A percentile compares a stretch with the other conserved stretches of the same genome.
Evolutionary conservation across 2,329 filamentous ascomycete species (phyloP).

Genomic region (Didymella exigua): DNA sequence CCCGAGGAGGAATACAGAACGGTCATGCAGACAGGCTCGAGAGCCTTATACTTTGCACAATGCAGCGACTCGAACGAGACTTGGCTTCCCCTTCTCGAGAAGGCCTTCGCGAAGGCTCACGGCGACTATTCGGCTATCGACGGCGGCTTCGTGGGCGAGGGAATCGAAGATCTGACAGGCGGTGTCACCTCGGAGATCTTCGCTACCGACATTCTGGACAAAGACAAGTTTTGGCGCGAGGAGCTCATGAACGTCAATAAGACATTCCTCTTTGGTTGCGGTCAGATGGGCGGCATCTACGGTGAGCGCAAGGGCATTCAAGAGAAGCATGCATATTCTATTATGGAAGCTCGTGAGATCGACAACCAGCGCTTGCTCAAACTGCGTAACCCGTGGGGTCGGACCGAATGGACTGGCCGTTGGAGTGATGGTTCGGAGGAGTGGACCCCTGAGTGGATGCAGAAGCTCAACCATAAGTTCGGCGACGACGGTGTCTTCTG

Average conservation of each 20-base stretch:
- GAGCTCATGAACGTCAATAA: constrained; percentile 81
- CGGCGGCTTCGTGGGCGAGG: constrained; percentile 72
- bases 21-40: constrained; percentile 75
- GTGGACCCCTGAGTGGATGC: constrained; percentile 81
- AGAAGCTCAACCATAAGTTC: constrained; percentile 73
- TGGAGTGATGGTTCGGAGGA: constrained; percentile 85
- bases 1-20: constrained; percentile 71
- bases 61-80: constrained; percentile 79
- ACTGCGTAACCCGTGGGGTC: constrained; percentile 78
- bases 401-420: constrained; percentile 77
- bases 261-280: constrained; percentile 79
- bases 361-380: constrained; percentile 59
- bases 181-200: constrained; percentile 73
- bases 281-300: constrained; percentile 67
- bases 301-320: constrained; percentile 58
- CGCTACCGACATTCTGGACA: constrained; percentile 74
- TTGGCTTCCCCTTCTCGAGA: constrained; percentile 80
- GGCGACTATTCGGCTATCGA: constrained; percentile 78
- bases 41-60: constrained; percentile 78
- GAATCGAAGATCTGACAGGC: constrained; percentile 66
- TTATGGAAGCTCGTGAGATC: constrained; percentile 65
- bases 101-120: constrained; percentile 84
- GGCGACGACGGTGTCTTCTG: constrained; percentile 75
- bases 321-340: constrained; percentile 61
- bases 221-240: constrained; percentile 81